These are phyloP conservation scores for Dendrothele bispora DNA, from an alignment of 768 basidiomycete species.

Conservation along the genomic window DNA sequence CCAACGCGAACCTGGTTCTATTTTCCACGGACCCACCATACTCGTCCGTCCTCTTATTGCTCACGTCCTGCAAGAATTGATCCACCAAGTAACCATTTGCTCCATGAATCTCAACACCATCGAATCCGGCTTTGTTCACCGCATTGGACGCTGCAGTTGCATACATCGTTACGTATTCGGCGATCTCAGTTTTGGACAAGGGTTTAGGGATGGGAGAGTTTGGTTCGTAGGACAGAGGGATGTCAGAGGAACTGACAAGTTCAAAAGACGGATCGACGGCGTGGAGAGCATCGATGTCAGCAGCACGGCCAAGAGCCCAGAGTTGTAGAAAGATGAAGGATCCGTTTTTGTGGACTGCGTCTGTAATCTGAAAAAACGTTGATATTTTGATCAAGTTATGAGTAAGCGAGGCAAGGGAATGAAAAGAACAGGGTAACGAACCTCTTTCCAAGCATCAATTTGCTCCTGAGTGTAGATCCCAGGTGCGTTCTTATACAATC, in stretches of 20 bases:
- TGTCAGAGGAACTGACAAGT: slow-evolving; percentile 23
- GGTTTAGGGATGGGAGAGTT: slow-evolving; percentile 25
- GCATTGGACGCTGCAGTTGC: slow-evolving; percentile 45
- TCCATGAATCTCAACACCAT: slow-evolving; percentile 39
- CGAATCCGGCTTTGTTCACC: slow-evolving; percentile 49
- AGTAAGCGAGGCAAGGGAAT: not conserved
- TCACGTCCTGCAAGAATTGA: slow-evolving; percentile 44
- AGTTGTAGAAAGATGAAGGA: slow-evolving; percentile 45
- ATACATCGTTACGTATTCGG: slow-evolving; percentile 38
- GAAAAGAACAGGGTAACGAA: slow-evolving; percentile 5
- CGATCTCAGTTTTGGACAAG: slow-evolving; percentile 39
- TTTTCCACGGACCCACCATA: slow-evolving; percentile 59
- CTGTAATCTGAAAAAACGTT: slow-evolving; percentile 28
- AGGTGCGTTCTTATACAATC: slow-evolving; percentile 31
- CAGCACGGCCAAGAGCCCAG: slow-evolving; percentile 47
- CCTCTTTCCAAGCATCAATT: slow-evolving; percentile 44
- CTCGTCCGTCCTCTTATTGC: slow-evolving; percentile 51
- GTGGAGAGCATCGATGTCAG: slow-evolving; percentile 16
- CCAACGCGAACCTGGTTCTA: slow-evolving; percentile 45
- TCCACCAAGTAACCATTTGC: slow-evolving; percentile 40
- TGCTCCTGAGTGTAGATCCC: slow-evolving; percentile 47
- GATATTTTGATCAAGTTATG: not conserved
- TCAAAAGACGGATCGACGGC: slow-evolving; percentile 19
- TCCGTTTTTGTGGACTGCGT: slow-evolving; percentile 43
- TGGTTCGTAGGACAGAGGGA: slow-evolving; percentile 12